These are phyloP conservation scores for Botryotinia calthae DNA, from an alignment of 2,329 filamentous ascomycete species.

Conservation along the genomic window DNA sequence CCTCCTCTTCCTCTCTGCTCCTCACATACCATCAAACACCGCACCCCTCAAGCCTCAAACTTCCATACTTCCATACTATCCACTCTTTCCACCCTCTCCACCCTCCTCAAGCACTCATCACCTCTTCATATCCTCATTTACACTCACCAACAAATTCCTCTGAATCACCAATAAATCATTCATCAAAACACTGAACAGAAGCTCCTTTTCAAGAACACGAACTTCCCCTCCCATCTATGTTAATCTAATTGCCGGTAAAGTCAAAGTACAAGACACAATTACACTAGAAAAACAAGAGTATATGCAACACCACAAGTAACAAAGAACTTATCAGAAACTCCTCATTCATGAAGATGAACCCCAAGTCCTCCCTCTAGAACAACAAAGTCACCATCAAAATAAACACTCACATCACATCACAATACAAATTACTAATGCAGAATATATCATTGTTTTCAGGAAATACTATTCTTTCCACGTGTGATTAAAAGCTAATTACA, in stretches of 20 bases:
- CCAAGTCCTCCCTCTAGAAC: neutral
- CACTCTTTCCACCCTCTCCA: too few species aligned
- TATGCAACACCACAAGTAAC: neutral
- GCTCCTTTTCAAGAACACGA: neutral
- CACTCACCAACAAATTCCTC: too few species aligned
- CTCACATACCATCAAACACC: too few species aligned
- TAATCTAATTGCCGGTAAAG: neutral
- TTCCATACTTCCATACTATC: too few species aligned
- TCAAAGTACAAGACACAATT: neutral
- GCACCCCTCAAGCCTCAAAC: too few species aligned
- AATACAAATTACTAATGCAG: neutral
- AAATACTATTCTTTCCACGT: neutral
- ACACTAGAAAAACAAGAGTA: neutral
- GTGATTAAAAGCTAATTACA: constrained; percentile 11
- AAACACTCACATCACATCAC: neutral
- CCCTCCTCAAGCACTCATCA: too few species aligned
- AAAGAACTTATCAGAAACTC: neutral
- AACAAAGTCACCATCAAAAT: neutral
- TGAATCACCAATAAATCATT: too few species aligned
- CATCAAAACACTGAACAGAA: too few species aligned
- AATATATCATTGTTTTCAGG: neutral
- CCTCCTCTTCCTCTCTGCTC: too few species aligned
- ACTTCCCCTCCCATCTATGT: neutral
- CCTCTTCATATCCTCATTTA: too few species aligned
- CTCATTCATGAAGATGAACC: neutral